These are phyloP conservation scores for Cercospora beticola DNA, from an alignment of 2,329 filamentous ascomycete species.

Conservation along the genomic window DNA sequence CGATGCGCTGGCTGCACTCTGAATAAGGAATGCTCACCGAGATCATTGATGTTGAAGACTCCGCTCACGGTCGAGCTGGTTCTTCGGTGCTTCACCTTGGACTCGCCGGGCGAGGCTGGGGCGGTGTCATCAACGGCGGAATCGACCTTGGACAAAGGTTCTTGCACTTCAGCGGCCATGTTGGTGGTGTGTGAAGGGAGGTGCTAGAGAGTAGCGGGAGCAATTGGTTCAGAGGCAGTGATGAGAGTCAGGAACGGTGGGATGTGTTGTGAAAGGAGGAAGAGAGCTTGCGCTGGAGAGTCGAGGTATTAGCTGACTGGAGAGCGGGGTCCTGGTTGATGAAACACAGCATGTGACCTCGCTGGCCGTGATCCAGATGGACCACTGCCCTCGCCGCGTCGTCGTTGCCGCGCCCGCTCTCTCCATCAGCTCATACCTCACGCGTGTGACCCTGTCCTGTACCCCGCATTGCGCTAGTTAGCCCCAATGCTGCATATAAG, in stretches of 20 bases:
- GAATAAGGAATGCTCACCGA: conserved; percentile 16
- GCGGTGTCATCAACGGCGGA: conserved; percentile 73
- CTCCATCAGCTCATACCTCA: conserved; percentile 2
- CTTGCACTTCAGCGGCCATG: conserved; percentile 54
- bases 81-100: conserved; percentile 65
- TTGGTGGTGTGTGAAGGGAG: conserved; percentile 9
- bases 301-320: not conserved
- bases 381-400: not conserved
- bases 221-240: not conserved
- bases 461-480: conserved; percentile 9
- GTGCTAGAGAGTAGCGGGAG: not conserved
- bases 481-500: not conserved
- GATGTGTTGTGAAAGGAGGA: not conserved
- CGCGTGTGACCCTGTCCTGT: not conserved
- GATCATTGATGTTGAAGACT: conserved; percentile 70
- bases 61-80: conserved; percentile 71
- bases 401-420: not conserved
- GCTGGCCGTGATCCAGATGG: not conserved
- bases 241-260: not conserved
- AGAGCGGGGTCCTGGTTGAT: not conserved
- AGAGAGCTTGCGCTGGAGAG: not conserved
- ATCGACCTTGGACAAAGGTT: conserved; percentile 74
- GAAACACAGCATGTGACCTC: conserved; percentile 6
- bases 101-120: conserved; percentile 67
- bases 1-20: not conserved